Evolutionary conservation across 2,329 filamentous ascomycete genomes (phyloP).

Genomic region (Fusarium coicis): DNA sequence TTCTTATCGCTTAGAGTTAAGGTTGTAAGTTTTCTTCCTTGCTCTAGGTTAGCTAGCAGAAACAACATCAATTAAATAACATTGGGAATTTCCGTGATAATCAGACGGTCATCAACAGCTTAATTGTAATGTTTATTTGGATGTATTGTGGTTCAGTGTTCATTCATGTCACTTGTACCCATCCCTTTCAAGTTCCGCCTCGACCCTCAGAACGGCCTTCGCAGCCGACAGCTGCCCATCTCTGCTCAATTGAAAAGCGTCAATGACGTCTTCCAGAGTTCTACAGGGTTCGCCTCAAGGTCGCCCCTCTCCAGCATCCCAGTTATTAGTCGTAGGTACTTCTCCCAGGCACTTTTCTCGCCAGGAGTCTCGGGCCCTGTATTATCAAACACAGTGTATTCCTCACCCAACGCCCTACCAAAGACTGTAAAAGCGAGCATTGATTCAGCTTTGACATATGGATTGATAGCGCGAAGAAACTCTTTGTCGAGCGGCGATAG

Average conservation of each 20-base stretch:
- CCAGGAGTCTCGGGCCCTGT: neutral
- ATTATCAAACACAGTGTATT: neutral
- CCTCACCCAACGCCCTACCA: neutral
- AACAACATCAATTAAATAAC: neutral
- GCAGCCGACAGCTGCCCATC: conserved; percentile 5
- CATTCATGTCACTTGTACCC: no score
- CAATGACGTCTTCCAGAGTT: neutral
- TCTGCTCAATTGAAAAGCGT: conserved; percentile 6
- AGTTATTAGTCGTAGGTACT: neutral
- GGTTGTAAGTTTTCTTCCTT: neutral
- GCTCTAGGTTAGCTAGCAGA: neutral
- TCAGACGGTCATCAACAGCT: neutral
- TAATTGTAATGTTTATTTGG: neutral
- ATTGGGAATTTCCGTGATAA: neutral
- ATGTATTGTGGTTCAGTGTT: no score
- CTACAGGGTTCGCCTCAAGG: neutral
- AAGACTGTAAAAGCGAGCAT: conserved; percentile 15
- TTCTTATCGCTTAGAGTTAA: neutral
- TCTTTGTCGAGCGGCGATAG: conserved; percentile 1
- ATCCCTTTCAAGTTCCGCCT: no score
- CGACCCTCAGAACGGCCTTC: neutral
- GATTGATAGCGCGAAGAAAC: neutral
- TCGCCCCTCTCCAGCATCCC: neutral
- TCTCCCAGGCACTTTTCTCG: neutral
- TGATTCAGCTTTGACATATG: neutral